These are phyloP conservation scores for Cryomyces minteri DNA, from an alignment of 495 filamentous ascomycete species.

Conservation along the genomic window DNA sequence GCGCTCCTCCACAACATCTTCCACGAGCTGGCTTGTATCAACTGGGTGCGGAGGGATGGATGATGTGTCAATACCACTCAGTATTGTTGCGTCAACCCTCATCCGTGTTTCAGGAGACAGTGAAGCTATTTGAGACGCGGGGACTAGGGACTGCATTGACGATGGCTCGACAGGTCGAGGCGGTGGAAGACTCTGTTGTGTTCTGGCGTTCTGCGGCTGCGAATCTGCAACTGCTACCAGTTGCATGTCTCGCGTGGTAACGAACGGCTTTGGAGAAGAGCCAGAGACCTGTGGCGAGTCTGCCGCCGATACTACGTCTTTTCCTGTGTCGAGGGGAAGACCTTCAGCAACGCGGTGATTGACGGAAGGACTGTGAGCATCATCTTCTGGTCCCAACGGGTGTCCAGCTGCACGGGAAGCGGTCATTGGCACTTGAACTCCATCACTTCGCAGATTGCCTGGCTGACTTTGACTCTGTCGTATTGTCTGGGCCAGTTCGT, in stretches of 20 bases:
- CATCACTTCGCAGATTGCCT: no score
- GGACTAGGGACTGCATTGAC: neutral
- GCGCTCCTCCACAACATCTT: neutral
- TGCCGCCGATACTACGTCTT: neutral
- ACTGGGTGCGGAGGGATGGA: neutral
- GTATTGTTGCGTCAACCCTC: neutral
- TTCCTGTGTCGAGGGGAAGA: no score
- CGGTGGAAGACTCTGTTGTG: neutral
- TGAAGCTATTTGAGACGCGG: neutral
- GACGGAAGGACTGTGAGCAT: neutral
- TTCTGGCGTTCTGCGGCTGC: constrained; percentile 7
- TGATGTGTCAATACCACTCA: neutral
- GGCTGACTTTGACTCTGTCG: neutral
- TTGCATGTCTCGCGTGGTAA: constrained; percentile 7
- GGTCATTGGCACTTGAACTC: constrained; percentile 9
- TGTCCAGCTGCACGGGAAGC: constrained; percentile 2
- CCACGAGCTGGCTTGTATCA: neutral
- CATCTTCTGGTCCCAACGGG: neutral
- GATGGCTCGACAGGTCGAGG: neutral
- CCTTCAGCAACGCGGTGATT: neutral
- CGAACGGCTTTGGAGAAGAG: neutral
- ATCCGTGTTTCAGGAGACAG: neutral
- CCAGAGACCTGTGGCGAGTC: neutral
- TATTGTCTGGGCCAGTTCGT: constrained; percentile 11
- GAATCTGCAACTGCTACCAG: constrained; percentile 17